These are phyloP conservation scores for Penicillium brasilianum DNA, from an alignment of 2,329 filamentous ascomycete species.

Conservation along the genomic window DNA sequence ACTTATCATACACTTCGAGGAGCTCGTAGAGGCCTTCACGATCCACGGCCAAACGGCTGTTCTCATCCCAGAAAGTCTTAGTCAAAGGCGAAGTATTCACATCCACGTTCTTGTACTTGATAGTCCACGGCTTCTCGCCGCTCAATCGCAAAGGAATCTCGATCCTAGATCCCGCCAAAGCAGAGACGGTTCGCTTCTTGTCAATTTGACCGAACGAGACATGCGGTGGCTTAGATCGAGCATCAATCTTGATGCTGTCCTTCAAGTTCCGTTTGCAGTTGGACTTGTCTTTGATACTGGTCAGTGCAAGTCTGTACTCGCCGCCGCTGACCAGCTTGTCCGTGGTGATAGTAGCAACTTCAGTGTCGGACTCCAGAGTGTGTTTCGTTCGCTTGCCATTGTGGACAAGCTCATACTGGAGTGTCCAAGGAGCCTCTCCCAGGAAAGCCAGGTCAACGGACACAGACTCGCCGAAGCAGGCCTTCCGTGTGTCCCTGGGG, in stretches of 20 bases:
- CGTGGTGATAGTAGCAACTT: constrained; percentile 74
- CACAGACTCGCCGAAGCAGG: constrained; percentile 83
- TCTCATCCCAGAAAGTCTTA: constrained; percentile 59
- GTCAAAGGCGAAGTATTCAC: constrained; percentile 56
- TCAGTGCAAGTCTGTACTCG: constrained; percentile 85
- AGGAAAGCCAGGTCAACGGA: constrained; percentile 74
- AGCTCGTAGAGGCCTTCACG: constrained; percentile 80
- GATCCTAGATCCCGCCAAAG: constrained; percentile 75
- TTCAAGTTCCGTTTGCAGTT: constrained; percentile 86
- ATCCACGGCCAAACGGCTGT: constrained; percentile 71
- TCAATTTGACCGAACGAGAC: constrained; percentile 86
- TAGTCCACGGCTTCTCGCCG: constrained; percentile 81
- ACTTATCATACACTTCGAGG: constrained; percentile 73
- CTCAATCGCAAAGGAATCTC: constrained; percentile 82
- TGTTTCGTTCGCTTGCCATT: constrained; percentile 80
- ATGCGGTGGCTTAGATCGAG: constrained; percentile 85
- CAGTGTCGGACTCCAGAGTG: constrained; percentile 66
- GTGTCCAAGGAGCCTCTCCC: constrained; percentile 83
- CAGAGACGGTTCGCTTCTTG: constrained; percentile 73
- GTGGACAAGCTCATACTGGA: constrained; percentile 93
- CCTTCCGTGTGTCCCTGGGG: constrained; percentile 60
- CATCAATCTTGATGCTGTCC: constrained; percentile 81
- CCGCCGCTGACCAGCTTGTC: constrained; percentile 77
- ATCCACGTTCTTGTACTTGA: constrained; percentile 74
- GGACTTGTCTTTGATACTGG: constrained; percentile 82